Base-by-base conservation (phyloP, 768 basidiomycete species). In the Lactarius sp. region DNA sequence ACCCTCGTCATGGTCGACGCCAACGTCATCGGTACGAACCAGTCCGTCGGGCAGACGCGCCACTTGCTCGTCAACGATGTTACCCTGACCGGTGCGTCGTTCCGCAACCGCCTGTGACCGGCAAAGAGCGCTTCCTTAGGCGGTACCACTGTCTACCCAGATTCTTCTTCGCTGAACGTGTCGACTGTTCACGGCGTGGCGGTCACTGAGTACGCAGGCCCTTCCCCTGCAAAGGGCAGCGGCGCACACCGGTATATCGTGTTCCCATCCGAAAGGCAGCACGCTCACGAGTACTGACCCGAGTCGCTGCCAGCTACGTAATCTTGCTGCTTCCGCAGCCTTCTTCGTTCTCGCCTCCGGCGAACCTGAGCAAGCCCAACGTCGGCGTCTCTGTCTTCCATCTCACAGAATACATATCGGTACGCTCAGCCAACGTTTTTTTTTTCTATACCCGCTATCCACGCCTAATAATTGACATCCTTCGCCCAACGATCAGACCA, bases 21-120 rank as follows among this genome's bases (percentile, higher is more conserved):
- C 13, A 85, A 84, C 62, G 71, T 81, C 27, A 85, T 86, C 42
- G 89, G 90, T 44, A 75, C 81, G 53, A 79, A 86, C 66, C 75
- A 83, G 59, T 73, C 79, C 42, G 74, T 76, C 9, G 85, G 83
- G 20, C 84, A 85, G 67, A 90, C 84, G 55, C 81, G 88, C 59
- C 92, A 92, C 76, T 93, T 90, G 90, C 82, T 93, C 53, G 83
- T 85, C 64, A 90, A 92, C 72, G 77, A 80, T 27, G 88, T 82
- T 18, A 78, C 77, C 4, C 62, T 87, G 46, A 68, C 71, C 27
- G 75, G 84, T 83, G 36, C 16, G 75, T 70, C 37, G 66, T 13
- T 18, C 39, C 6, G 51, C 10, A 3, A 22, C 37, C n/a, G 10
- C 4, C 13, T 20, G 13, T 14, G 9, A 8, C 5, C 18, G 18